phyloP scores from a whole-genome alignment of 176 grass and related monocot genomes.

The Triticum dicoccoides region DNA sequence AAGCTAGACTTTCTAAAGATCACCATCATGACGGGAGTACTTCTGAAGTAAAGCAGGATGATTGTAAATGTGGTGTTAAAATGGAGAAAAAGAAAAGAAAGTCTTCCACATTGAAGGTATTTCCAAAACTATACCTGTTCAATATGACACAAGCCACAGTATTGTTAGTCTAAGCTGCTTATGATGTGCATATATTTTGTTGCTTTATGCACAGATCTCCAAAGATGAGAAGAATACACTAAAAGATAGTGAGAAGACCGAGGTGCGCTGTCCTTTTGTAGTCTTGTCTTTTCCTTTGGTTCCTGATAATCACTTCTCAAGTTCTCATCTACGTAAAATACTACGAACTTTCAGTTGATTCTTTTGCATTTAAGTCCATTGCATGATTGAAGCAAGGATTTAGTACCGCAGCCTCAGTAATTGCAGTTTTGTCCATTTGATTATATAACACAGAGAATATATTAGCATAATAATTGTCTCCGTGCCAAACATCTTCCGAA shows the following conservation, averaged over 20 bases:
- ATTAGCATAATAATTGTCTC: neutral
- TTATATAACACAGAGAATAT: neutral
- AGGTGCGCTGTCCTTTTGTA: conserved; percentile 32
- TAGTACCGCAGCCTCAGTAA: neutral
- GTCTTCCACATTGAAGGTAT: conserved; percentile 63
- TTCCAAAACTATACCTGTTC: neutral
- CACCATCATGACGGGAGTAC: conserved; percentile 47
- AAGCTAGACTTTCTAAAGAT: conserved; percentile 59
- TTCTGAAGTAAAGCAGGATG: conserved; percentile 76
- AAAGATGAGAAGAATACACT: conserved; percentile 42
- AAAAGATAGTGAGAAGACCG: conserved; percentile 53
- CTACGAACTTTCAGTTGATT: neutral
- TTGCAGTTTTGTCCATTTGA: neutral
- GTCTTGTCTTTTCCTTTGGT: neutral
- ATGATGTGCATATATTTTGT: conserved; percentile 14
- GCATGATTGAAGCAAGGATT: neutral
- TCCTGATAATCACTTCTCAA: conserved; percentile 16
- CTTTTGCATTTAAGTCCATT: neutral
- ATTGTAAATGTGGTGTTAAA: conserved; percentile 52
- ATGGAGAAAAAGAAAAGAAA: conserved; percentile 77
- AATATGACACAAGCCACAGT: neutral
- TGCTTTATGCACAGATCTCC: conserved; percentile 39
- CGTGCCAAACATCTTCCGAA: neutral
- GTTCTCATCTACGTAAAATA: neutral
- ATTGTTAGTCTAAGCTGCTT: conserved; percentile 16